These are phyloP conservation scores for Cymbopogon flexuosus DNA, from an alignment of 202 grass and related monocot species.

Conservation along the genomic window DNA sequence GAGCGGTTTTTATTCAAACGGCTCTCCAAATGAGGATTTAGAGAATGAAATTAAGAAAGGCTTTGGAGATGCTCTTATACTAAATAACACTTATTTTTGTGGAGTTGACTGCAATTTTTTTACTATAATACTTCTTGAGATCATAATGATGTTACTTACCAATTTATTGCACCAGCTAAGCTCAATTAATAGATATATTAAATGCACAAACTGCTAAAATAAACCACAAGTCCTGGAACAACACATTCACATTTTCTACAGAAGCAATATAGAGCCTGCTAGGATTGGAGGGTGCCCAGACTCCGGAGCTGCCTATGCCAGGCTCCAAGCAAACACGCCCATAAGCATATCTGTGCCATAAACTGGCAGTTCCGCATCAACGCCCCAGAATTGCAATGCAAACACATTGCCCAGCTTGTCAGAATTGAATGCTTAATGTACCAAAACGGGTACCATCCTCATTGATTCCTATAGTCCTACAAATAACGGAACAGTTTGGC, in stretches of 20 bases:
- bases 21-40: not conserved
- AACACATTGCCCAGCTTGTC: not conserved
- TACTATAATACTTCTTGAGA: not conserved
- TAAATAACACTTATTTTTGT: not conserved
- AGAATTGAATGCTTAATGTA: not conserved
- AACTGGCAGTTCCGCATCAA: not conserved
- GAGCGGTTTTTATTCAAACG: not conserved
- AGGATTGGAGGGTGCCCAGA: not conserved
- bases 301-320: not conserved
- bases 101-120: not conserved
- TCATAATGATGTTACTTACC: conserved; percentile 6
- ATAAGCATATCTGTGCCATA: not conserved
- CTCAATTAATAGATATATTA: not conserved
- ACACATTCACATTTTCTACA: not conserved
- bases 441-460: not conserved
- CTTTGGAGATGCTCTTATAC: not conserved
- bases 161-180: not conserved
- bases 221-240: not conserved
- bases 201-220: conserved; percentile 2
- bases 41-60: not conserved
- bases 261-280: not conserved
- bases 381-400: not conserved
- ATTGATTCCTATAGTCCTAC: not conserved
- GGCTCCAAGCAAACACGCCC: not conserved
- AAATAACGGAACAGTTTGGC: too few relatives aligned